A percentile compares a stretch with the other conserved stretches of the same genome.
These are phyloP conservation scores for Penicillium angulare DNA, from an alignment of 495 filamentous ascomycete genomes.

Conservation along the genomic window DNA sequence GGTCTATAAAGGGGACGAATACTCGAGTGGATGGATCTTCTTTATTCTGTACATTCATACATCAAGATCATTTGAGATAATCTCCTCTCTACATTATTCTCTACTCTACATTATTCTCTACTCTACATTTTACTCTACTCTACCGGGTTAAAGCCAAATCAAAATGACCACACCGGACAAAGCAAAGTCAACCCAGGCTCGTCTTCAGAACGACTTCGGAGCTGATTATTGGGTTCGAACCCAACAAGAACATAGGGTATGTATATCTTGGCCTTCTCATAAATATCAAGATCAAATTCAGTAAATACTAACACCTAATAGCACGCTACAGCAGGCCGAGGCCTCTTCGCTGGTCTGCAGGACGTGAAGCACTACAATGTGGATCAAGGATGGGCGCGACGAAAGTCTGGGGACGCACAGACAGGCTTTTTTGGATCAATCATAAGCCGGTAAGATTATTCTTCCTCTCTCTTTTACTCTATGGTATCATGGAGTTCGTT, in stretches of 20 bases:
- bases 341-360: constrained; percentile 47
- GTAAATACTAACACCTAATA: constrained; percentile 5
- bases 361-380: constrained; percentile 47
- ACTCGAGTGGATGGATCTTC: neutral
- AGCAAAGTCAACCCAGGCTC: constrained; percentile 11
- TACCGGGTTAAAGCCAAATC: no score
- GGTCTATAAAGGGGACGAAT: neutral
- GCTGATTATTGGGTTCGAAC: constrained; percentile 40
- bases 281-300: no score
- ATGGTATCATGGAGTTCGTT: neutral
- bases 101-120: neutral
- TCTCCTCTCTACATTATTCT: neutral
- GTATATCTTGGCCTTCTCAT: no score
- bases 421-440: constrained; percentile 16
- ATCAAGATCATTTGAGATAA: no score
- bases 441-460: constrained; percentile 15
- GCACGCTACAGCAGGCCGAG: constrained; percentile 39
- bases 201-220: constrained; percentile 41
- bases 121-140: neutral
- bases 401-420: constrained; percentile 14
- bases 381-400: constrained; percentile 38
- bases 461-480: neutral
- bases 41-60: neutral
- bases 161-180: constrained; percentile 9
- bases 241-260: constrained; percentile 21